A percentile compares a stretch with the other conserved stretches of the same genome.
phyloP scores from a whole-genome alignment of 192 early-diverging fungal genomes.

The Lobosporangium transversale region DNA sequence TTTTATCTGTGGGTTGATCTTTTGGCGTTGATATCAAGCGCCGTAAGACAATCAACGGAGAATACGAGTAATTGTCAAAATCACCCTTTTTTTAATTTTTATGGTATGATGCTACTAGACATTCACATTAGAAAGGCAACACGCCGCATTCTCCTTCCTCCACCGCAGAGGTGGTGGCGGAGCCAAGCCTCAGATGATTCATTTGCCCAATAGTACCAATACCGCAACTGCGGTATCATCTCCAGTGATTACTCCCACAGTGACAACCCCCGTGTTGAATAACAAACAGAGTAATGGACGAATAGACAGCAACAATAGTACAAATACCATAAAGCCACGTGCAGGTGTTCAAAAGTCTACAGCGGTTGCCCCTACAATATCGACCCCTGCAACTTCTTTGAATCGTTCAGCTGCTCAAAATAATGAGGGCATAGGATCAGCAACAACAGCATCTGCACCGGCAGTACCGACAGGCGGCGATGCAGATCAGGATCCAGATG shows the following conservation, averaged over 20 bases:
- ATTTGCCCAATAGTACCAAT: constrained; percentile 38
- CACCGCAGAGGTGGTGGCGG: constrained; percentile 31
- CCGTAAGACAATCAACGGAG: no score
- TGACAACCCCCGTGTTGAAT: constrained; percentile 15
- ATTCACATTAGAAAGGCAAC: constrained; percentile 40
- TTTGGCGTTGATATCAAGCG: no score
- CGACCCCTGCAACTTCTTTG: not conserved
- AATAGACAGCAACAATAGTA: constrained; percentile 9
- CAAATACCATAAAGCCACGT: not conserved
- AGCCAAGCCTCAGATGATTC: constrained; percentile 23
- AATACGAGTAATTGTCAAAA: no score
- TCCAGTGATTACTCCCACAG: not conserved
- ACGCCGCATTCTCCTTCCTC: constrained; percentile 36
- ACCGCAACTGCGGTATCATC: constrained; percentile 11
- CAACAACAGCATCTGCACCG: constrained; percentile 3
- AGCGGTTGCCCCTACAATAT: not conserved
- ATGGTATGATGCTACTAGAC: no score
- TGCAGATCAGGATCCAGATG: constrained; percentile 7
- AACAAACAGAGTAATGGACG: constrained; percentile 13
- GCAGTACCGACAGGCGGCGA: not conserved
- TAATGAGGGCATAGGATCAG: no score
- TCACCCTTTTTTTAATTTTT: no score
- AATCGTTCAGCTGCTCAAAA: not conserved
- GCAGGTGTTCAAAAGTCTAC: not conserved
- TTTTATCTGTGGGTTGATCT: no score